phyloP scores from a whole-genome alignment of 208 protist species.

The Crithidia sp. region DNA sequence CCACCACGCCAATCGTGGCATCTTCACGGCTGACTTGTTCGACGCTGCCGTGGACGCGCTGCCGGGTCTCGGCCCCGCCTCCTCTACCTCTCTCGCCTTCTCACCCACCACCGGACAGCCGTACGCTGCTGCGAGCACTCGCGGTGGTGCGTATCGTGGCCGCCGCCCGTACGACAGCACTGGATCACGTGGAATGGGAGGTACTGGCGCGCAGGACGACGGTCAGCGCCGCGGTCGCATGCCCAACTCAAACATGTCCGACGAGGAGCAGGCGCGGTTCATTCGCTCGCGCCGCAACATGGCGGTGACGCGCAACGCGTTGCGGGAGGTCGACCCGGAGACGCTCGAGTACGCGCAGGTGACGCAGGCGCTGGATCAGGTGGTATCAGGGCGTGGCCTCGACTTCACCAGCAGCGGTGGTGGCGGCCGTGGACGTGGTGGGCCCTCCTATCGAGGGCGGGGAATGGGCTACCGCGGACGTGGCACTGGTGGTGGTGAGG shows the following conservation, averaged over 20 bases:
- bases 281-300: constrained; percentile 51
- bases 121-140: too few relatives aligned
- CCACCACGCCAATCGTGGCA: neutral
- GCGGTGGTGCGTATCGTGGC: too few relatives aligned
- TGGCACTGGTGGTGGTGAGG: neutral
- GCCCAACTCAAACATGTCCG: constrained; percentile 31
- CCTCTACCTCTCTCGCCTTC: too few relatives aligned
- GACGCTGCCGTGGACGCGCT: neutral
- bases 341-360: constrained; percentile 65
- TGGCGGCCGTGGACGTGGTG: constrained; percentile 5
- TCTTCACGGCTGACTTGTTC: constrained; percentile 24
- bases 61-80: too few relatives aligned
- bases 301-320: constrained; percentile 64
- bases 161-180: too few relatives aligned
- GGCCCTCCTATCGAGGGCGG: neutral
- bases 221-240: constrained; percentile 17
- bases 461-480: constrained; percentile 13
- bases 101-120: too few relatives aligned
- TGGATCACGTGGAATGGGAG: too few relatives aligned
- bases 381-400: neutral
- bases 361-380: constrained; percentile 33
- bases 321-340: constrained; percentile 75
- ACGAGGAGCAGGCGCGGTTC: constrained; percentile 26
- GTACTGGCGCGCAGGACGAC: neutral
- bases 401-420: neutral